These are phyloP conservation scores for Dactylonectria estremocensis DNA, from an alignment of 2,329 filamentous ascomycete species.

Conservation along the genomic window DNA sequence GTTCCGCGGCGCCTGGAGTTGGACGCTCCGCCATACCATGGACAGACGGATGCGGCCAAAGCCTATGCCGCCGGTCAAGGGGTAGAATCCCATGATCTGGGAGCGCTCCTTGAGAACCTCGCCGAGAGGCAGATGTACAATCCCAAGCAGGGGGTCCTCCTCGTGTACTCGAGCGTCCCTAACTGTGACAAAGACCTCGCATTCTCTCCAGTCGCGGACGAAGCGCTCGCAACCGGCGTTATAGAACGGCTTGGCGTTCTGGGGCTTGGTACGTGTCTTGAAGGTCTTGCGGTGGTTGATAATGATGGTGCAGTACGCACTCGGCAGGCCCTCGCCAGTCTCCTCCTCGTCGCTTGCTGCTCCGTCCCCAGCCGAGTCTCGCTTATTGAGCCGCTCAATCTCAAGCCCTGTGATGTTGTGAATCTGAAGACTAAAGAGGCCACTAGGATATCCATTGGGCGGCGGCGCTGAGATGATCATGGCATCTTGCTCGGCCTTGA, in stretches of 20 bases:
- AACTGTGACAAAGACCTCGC: conserved; percentile 78
- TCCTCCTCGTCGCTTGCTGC: conserved; percentile 71
- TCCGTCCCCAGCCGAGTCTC: conserved; percentile 61
- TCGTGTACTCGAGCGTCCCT: conserved; percentile 79
- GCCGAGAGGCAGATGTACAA: conserved; percentile 76
- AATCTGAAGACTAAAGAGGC: conserved; percentile 79
- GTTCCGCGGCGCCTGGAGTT: conserved; percentile 71
- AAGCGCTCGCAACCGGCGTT: conserved; percentile 83
- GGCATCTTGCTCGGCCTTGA: conserved; percentile 71
- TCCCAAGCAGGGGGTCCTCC: conserved; percentile 78
- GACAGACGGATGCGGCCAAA: conserved; percentile 79
- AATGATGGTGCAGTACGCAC: conserved; percentile 80
- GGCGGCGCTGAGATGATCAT: conserved; percentile 80
- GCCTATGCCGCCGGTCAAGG: conserved; percentile 80
- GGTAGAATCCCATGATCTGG: conserved; percentile 77
- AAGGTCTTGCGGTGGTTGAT: conserved; percentile 80
- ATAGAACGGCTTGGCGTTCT: conserved; percentile 84
- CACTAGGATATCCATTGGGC: conserved; percentile 72
- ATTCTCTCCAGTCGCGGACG: conserved; percentile 76
- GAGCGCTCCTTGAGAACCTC: conserved; percentile 74
- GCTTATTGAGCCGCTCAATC: conserved; percentile 72
- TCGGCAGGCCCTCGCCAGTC: conserved; percentile 76
- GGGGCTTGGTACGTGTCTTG: conserved; percentile 82
- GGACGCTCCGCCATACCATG: conserved; percentile 80
- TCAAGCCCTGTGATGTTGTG: conserved; percentile 82